Evolutionary conservation across 805 yeast genomes (phyloP).

Genomic region (Sungouiella thailandica): DNA sequence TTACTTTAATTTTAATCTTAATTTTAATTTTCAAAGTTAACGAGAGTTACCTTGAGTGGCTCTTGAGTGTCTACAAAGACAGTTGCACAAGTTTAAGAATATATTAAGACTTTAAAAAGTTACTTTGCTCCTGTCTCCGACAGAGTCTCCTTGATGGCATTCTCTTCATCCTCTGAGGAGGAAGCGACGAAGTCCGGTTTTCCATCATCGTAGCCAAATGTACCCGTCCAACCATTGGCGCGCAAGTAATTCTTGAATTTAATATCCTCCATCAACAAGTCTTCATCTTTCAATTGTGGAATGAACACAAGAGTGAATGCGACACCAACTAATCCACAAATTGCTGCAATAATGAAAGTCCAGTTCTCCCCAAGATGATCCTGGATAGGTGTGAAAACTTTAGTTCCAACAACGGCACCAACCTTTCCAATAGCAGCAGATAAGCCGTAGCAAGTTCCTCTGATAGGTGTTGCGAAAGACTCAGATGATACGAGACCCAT

Average conservation of each 20-base stretch:
- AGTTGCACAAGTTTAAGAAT: no score
- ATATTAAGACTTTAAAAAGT: neutral
- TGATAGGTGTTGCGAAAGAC: constrained; percentile 67
- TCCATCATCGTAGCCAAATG: constrained; percentile 32
- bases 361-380: constrained; percentile 58
- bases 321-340: constrained; percentile 64
- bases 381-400: constrained; percentile 66
- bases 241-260: constrained; percentile 56
- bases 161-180: constrained; percentile 11
- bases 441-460: constrained; percentile 72
- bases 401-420: constrained; percentile 82
- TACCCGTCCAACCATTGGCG: constrained; percentile 55
- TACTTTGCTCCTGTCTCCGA: no score
- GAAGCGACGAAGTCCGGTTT: no score
- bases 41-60: no score
- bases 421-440: constrained; percentile 79
- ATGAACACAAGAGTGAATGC: constrained; percentile 53
- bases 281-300: constrained; percentile 70
- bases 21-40: no score
- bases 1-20: constrained; percentile 1
- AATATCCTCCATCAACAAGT: constrained; percentile 58
- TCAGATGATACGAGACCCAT: constrained; percentile 65
- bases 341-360: constrained; percentile 79
- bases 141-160: constrained; percentile 4
- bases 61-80: no score